Conservation (phyloP, 2,329 filamentous ascomycete species). For the Acarospora socialis region DNA sequence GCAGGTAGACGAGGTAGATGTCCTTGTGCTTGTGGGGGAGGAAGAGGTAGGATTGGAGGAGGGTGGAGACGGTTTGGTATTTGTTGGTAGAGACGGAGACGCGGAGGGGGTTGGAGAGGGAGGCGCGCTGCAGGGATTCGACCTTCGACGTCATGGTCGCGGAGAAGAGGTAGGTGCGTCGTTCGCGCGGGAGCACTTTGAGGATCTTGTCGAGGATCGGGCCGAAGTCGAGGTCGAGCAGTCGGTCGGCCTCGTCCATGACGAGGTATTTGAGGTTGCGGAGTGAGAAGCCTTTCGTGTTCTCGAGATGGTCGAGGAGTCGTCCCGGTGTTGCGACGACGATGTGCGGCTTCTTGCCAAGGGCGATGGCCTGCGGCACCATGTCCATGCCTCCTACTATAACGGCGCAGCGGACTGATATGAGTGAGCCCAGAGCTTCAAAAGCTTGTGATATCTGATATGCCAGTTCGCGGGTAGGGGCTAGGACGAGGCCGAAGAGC, state of each 20-base stretch:
- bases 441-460: conserved; percentile 82
- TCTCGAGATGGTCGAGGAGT: conserved; percentile 82
- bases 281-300: conserved; percentile 89
- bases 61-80: conserved; percentile 81
- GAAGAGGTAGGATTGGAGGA: conserved; percentile 77
- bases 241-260: conserved; percentile 85
- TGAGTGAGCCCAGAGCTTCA: conserved; percentile 73
- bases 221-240: conserved; percentile 89
- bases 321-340: conserved; percentile 85
- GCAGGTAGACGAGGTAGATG: conserved; percentile 69
- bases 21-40: conserved; percentile 81
- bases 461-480: conserved; percentile 85
- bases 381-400: conserved; percentile 93
- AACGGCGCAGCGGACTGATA: conserved; percentile 72
- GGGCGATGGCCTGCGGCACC: conserved; percentile 76
- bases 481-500: conserved; percentile 77
- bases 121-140: conserved; percentile 80
- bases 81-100: conserved; percentile 71
- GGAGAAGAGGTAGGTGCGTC: conserved; percentile 76
- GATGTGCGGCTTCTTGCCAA: conserved; percentile 93
- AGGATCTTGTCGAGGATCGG: conserved; percentile 86
- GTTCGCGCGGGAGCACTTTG: conserved; percentile 66
- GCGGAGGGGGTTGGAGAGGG: conserved; percentile 67
- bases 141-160: conserved; percentile 92
- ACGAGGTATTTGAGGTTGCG: conserved; percentile 73